Percentiles rank a stretch among this genome's conserved stretches.
These are phyloP conservation scores for Claviceps monticola DNA, from an alignment of 2,329 filamentous ascomycete species.

Conservation along the genomic window DNA sequence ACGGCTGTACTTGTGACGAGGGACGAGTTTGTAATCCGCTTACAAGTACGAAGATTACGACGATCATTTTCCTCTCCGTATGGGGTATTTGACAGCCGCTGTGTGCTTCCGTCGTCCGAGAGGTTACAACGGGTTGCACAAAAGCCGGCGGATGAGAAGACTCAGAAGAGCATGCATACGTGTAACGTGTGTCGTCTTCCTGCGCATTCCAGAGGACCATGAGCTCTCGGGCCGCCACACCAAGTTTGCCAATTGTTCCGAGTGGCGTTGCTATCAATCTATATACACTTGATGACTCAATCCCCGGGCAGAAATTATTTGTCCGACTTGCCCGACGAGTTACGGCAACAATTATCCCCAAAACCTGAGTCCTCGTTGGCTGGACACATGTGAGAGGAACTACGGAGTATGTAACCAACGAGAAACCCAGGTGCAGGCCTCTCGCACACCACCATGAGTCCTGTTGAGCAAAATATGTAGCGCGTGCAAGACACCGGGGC, in stretches of 20 bases:
- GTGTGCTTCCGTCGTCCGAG: neutral
- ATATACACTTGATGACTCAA: too few relatives aligned
- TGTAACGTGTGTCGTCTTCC: too few relatives aligned
- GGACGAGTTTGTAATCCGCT: neutral
- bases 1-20: neutral
- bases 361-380: too few relatives aligned
- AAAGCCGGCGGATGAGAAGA: neutral
- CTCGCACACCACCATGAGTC: neutral
- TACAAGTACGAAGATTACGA: neutral
- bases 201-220: too few relatives aligned
- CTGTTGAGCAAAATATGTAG: neutral
- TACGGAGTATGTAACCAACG: too few relatives aligned
- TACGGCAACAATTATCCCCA: neutral
- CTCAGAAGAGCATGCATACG: neutral
- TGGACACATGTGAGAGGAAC: too few relatives aligned
- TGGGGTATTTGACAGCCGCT: neutral
- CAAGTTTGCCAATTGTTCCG: neutral
- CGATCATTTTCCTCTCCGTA: neutral
- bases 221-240: too few relatives aligned
- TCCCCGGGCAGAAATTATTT: too few relatives aligned
- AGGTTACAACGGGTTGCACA: neutral
- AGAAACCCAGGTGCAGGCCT: neutral
- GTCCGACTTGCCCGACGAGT: neutral
- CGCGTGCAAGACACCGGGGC: neutral
- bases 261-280: neutral